These are phyloP conservation scores for Nakazawaea holstii DNA, from an alignment of 805 yeast species.

Conservation along the genomic window DNA sequence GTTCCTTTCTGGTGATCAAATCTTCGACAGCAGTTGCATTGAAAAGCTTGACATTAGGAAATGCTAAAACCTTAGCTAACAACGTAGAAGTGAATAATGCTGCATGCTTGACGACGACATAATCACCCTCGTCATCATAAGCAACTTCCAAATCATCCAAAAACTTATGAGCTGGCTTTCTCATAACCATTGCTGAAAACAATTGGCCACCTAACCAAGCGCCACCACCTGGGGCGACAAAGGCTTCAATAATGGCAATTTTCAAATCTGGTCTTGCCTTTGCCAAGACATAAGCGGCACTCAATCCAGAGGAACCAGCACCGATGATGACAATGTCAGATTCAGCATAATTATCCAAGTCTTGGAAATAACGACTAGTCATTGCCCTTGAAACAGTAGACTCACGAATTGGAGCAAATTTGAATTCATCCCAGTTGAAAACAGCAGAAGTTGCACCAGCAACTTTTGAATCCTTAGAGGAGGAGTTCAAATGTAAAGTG, in stretches of 20 bases:
- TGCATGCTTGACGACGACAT: constrained; percentile 76
- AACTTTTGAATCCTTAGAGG: constrained; percentile 18
- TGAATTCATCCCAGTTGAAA: constrained; percentile 60
- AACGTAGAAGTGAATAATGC: constrained; percentile 71
- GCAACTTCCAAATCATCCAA: constrained; percentile 58
- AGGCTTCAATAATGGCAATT: constrained; percentile 68
- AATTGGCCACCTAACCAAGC: constrained; percentile 75
- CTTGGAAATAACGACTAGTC: constrained; percentile 70
- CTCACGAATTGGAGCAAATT: constrained; percentile 70
- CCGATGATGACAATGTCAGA: constrained; percentile 73
- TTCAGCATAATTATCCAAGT: constrained; percentile 68
- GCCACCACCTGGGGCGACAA: constrained; percentile 79
- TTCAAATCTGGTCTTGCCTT: constrained; percentile 71
- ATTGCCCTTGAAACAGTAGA: constrained; percentile 76
- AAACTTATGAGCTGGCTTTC: constrained; percentile 74
- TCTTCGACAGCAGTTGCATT: constrained; percentile 82
- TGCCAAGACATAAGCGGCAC: constrained; percentile 71
- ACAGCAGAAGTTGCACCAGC: constrained; percentile 24
- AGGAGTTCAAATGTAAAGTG: not conserved
- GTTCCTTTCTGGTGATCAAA: constrained; percentile 64
- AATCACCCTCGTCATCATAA: constrained; percentile 77
- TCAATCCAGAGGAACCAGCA: constrained; percentile 73
- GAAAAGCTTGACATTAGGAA: constrained; percentile 73
- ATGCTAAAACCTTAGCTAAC: constrained; percentile 59
- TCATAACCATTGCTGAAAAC: constrained; percentile 72